Evolutionary conservation across 2,329 filamentous ascomycete species (phyloP), one percentile per base, ranked within the genome.

Genomic region (Ilyonectria sp.): DNA sequence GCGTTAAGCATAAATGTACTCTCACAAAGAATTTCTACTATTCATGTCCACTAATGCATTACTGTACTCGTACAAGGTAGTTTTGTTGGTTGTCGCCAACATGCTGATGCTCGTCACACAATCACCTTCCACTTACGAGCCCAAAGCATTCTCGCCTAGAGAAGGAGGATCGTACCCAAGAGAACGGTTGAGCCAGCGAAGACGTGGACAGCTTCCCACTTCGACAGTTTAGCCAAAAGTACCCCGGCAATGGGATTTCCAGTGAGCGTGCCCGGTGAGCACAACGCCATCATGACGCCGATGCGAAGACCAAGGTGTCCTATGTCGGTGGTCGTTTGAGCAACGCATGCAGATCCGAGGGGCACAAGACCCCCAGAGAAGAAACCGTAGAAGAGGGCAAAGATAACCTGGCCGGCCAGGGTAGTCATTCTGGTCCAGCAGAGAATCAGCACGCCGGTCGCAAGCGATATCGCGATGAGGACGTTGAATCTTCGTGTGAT

Each of bases 401-500:
- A 77, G 13, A 63, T 63, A 6, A 76, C 33, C 47, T 78, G 71
- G 15, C 58, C 63, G 3, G 57, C 11, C 0, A 73, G 19, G 7
- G 62, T 60, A 1, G 35, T 71, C 69, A 77, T 74, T 62, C 72
- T 43, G 63, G 77, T 63, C 80, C 81, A 79, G 56, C 74, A 65
- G 56, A 79, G 60, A 63, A 80, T 77, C 26, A 79, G 17, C 67
- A 76, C 67, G 74, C 73, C 63, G 4, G 72, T 76, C 1, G 72
- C 17, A 8, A 68, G 33, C 3, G 72, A 64, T 49, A 75, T 70
- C 11, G 75, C 3, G 7, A 72, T 53, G 21, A 80, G 63, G 3
- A 84, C 79, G 53, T 89, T 88, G 59, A 90, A 76, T 8, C 75
- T 76, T 26, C 10, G 31, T 17, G 17, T 11, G 33, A 49, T 23